A percentile compares a stretch with the other conserved stretches of the same genome.
These are phyloP conservation scores for Vitis rupestris DNA, from an alignment of 164 flowering plant genomes.

Conservation along the genomic window DNA sequence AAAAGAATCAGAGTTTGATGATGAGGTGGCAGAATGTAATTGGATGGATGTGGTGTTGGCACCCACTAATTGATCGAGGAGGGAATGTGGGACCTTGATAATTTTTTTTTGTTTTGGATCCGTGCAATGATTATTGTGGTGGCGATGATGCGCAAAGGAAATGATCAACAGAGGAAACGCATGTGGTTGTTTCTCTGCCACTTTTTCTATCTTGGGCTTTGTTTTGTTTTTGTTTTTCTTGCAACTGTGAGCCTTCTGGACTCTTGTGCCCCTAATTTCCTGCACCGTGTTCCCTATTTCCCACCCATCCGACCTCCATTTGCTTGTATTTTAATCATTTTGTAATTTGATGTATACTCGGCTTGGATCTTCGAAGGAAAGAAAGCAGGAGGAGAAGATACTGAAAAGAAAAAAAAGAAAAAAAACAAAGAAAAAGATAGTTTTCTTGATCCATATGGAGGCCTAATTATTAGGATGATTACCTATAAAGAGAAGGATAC, in stretches of 20 bases:
- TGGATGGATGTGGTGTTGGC: slow-evolving; percentile 13
- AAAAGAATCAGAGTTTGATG: neutral
- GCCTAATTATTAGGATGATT: too few relatives aligned
- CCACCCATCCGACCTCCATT: too few relatives aligned
- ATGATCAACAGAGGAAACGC: slow-evolving; percentile 22
- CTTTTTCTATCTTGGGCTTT: slow-evolving; percentile 9
- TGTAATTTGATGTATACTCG: too few relatives aligned
- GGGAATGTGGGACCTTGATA: slow-evolving; percentile 7
- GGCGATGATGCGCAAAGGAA: slow-evolving; percentile 24
- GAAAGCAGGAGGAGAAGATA: too few relatives aligned
- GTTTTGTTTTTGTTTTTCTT: slow-evolving; percentile 20
- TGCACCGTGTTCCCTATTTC: slow-evolving; percentile 5
- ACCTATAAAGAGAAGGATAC: too few relatives aligned
- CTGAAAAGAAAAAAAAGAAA: too few relatives aligned
- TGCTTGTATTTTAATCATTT: too few relatives aligned
- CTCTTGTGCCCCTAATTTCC: slow-evolving; percentile 29
- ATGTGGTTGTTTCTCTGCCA: slow-evolving; percentile 29
- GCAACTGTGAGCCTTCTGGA: slow-evolving; percentile 16
- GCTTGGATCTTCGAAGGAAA: too few relatives aligned
- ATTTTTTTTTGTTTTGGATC: slow-evolving; percentile 23
- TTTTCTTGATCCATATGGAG: too few relatives aligned
- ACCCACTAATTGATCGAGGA: slow-evolving; percentile 19
- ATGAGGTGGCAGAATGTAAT: slow-evolving; percentile 3
- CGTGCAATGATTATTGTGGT: slow-evolving; percentile 41
- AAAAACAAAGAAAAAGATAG: too few relatives aligned